These are phyloP conservation scores for Cryphonectria parasitica DNA, from an alignment of 2,329 filamentous ascomycete genomes.

Conservation along the genomic window DNA sequence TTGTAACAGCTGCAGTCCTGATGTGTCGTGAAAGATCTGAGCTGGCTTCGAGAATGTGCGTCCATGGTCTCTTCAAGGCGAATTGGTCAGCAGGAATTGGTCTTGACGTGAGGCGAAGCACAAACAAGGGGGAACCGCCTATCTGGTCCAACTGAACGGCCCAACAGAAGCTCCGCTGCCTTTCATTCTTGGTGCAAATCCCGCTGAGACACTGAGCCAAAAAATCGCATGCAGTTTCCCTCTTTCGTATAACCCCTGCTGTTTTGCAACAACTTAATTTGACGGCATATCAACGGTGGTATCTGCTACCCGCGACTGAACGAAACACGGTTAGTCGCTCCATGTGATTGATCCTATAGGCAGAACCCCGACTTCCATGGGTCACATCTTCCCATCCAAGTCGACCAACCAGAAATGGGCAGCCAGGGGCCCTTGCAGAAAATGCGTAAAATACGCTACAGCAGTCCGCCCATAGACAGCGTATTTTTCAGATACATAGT, in stretches of 20 bases:
- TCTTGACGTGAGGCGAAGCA: not conserved
- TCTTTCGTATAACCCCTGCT: slow-evolving; percentile 8
- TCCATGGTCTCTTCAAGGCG: not conserved
- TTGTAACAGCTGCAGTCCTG: not conserved
- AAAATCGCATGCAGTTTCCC: slow-evolving; percentile 2
- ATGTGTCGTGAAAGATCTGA: not conserved
- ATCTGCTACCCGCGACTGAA: not conserved
- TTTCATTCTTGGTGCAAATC: not conserved
- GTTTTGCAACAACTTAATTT: not conserved
- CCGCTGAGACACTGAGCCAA: not conserved
- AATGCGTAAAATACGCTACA: not conserved
- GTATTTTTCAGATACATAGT: not conserved
- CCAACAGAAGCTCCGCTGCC: slow-evolving; percentile 3
- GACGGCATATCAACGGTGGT: not conserved
- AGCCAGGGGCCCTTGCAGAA: not conserved
- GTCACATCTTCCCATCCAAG: not conserved
- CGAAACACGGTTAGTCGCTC: not conserved
- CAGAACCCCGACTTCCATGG: not conserved
- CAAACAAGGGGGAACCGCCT: not conserved
- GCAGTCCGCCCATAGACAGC: not conserved
- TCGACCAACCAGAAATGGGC: not conserved
- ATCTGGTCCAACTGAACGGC: not conserved
- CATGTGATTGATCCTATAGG: not conserved
- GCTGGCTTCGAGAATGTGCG: not conserved
- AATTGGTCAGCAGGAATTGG: not conserved